Percentiles rank a stretch among this genome's conserved stretches.
Conservation (phyloP, 441 rosid genomes). For the Populus hybrid region DNA sequence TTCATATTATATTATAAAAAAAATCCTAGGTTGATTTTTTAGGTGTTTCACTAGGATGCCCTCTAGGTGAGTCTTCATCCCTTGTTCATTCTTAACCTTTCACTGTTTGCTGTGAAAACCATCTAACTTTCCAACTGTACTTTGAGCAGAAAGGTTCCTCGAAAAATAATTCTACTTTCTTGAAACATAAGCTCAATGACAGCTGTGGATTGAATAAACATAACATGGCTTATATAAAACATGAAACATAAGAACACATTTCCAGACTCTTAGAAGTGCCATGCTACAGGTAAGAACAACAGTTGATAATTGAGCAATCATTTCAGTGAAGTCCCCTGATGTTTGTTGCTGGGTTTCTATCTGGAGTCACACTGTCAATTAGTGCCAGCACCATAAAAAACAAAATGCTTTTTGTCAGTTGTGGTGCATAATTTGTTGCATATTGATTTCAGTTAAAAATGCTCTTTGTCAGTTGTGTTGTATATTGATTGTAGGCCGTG, state of each 20-base stretch:
- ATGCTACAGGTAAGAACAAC: background rate
- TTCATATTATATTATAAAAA: too few relatives aligned
- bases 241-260: too few relatives aligned
- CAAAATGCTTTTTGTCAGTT: too few relatives aligned
- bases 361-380: too few relatives aligned
- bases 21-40: background rate
- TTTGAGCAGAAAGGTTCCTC: background rate
- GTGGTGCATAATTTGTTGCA: background rate
- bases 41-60: background rate
- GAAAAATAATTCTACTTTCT: background rate
- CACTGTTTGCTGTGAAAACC: background rate
- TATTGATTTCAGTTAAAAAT: slow-evolving; percentile 44
- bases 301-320: background rate
- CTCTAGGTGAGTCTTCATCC: background rate
- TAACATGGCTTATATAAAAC: background rate
- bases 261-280: background rate
- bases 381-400: too few relatives aligned
- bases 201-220: background rate
- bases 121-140: background rate
- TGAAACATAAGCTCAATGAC: background rate
- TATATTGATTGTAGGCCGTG: slow-evolving; percentile 51
- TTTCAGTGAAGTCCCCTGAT: background rate
- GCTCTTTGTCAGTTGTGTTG: background rate
- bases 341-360: background rate
- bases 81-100: background rate